Conservation (phyloP, 768 basidiomycete genomes). For the Serendipita sp. region DNA sequence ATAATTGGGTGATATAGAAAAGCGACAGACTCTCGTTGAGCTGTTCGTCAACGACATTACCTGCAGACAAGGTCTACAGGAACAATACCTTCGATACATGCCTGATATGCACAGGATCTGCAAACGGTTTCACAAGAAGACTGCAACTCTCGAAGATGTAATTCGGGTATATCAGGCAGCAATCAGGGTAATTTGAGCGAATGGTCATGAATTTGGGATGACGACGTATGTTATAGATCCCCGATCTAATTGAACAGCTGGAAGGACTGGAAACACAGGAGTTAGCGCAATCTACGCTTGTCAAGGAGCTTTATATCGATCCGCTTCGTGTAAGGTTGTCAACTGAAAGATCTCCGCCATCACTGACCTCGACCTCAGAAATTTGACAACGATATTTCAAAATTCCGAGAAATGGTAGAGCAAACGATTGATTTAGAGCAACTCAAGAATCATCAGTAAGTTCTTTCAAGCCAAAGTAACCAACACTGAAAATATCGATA, state of each 20-base stretch:
- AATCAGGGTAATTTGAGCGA: slow-evolving; percentile 37
- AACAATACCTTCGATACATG: slow-evolving; percentile 77
- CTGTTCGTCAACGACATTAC: slow-evolving; percentile 66
- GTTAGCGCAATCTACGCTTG: slow-evolving; percentile 31
- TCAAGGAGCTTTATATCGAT: slow-evolving; percentile 51
- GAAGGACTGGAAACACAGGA: slow-evolving; percentile 30
- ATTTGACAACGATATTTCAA: slow-evolving; percentile 41
- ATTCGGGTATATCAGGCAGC: slow-evolving; percentile 92
- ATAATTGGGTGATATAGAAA: slow-evolving; percentile 29
- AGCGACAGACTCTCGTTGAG: slow-evolving; percentile 77
- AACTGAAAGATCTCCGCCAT: neutral
- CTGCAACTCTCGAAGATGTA: slow-evolving; percentile 82
- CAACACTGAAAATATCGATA: slow-evolving; percentile 15
- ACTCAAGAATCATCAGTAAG: slow-evolving; percentile 21
- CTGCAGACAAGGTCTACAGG: slow-evolving; percentile 54
- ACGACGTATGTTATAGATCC: slow-evolving; percentile 31
- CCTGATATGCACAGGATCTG: slow-evolving; percentile 85
- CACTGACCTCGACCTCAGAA: slow-evolving; percentile 28
- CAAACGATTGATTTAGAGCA: slow-evolving; percentile 84
- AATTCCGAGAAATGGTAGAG: slow-evolving; percentile 89
- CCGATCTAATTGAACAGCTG: slow-evolving; percentile 53
- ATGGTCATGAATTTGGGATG: neutral
- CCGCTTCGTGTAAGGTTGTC: slow-evolving; percentile 35
- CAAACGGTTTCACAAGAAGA: slow-evolving; percentile 75
- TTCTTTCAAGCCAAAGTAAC: neutral